Percentiles rank a stretch among this genome's conserved stretches.
Evolutionary conservation across 1,284 basidiomycete genomes (phyloP).

Genomic region (Ceratobasidium sp.): DNA sequence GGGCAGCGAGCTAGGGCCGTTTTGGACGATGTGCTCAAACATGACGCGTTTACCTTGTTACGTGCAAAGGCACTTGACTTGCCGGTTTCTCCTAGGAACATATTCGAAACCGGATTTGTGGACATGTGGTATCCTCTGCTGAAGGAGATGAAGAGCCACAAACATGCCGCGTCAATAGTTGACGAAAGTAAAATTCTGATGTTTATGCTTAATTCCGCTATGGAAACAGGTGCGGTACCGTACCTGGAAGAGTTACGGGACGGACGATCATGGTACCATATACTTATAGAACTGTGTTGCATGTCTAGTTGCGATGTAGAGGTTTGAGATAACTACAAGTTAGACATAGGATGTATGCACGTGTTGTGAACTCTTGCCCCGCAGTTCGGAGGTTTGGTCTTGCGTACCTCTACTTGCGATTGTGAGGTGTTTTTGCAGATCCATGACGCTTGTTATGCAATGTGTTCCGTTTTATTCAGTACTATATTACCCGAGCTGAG

Average conservation of each 20-base stretch:
- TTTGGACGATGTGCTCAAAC: not conserved
- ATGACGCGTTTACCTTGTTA: not conserved
- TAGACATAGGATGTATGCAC: not conserved
- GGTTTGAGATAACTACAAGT: too few species aligned
- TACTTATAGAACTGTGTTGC: not conserved
- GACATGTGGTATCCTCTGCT: slow-evolving; percentile 6
- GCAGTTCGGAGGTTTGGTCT: too few species aligned
- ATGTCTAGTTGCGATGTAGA: not conserved
- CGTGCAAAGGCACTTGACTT: not conserved
- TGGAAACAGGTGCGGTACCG: too few species aligned
- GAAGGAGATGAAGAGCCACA: not conserved
- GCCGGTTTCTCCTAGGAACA: not conserved
- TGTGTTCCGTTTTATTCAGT: too few species aligned
- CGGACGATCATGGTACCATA: not conserved
- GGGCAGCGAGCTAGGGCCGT: too few species aligned
- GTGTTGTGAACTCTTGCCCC: not conserved
- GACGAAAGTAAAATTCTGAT: not conserved
- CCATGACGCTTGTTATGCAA: too few species aligned
- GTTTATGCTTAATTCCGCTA: too few species aligned
- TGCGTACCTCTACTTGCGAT: too few species aligned
- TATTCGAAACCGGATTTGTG: not conserved
- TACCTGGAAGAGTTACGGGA: not conserved
- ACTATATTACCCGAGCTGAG: too few species aligned
- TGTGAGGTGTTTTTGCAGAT: too few species aligned
- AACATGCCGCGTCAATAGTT: not conserved